phyloP scores from a whole-genome alignment of 176 grass and related monocot species.

The Urochloa ruziziensis region DNA sequence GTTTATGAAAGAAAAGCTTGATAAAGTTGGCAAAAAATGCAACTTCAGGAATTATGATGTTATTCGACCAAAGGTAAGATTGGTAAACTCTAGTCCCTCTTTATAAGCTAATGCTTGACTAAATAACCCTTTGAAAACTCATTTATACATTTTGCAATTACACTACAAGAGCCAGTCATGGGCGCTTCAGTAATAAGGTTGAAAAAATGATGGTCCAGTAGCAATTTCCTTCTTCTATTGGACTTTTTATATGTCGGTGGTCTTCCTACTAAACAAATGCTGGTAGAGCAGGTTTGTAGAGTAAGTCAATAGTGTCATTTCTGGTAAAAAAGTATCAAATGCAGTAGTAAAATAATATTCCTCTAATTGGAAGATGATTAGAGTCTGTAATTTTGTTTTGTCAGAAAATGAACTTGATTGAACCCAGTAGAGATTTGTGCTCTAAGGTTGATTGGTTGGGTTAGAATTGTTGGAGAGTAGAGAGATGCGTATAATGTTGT shows the following conservation, averaged over 20 bases:
- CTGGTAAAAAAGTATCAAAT: too few species aligned
- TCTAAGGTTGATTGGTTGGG: not conserved
- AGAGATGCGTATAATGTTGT: too few species aligned
- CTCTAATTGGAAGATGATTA: not conserved
- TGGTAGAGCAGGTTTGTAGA: not conserved
- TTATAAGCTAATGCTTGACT: not conserved
- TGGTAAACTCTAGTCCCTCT: not conserved
- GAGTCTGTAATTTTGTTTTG: not conserved
- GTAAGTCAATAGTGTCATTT: not conserved
- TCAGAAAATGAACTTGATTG: not conserved
- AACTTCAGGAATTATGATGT: slow-evolving; percentile 80
- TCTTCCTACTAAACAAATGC: too few species aligned
- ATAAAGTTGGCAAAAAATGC: slow-evolving; percentile 65
- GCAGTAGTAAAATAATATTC: too few species aligned
- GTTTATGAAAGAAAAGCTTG: slow-evolving; percentile 81
- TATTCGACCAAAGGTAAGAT: slow-evolving; percentile 63
- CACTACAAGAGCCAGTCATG: not conserved
- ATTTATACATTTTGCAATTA: not conserved
- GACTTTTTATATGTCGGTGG: not conserved
- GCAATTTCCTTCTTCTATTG: not conserved
- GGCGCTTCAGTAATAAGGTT: not conserved
- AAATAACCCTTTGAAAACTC: not conserved
- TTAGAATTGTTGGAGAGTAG: too few species aligned
- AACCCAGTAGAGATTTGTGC: not conserved
- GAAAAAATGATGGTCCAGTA: not conserved